Evolutionary conservation across 2,329 filamentous ascomycete species (phyloP).

Genomic region (Pseudodiploospora longispora): DNA sequence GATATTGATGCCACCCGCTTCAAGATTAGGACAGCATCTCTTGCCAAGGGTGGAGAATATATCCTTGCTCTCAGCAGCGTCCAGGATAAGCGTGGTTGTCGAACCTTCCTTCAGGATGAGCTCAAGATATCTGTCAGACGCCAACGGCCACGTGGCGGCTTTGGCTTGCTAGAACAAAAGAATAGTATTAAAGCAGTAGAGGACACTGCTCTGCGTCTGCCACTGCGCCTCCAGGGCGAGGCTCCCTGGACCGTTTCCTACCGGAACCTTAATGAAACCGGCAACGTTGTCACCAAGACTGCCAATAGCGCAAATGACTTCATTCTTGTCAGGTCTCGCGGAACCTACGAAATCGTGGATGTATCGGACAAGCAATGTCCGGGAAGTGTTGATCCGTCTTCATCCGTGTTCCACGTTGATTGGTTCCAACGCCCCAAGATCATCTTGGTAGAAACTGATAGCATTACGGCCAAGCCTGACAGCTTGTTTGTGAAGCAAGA

Average conservation of each 20-base stretch:
- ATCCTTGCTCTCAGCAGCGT: constrained; percentile 77
- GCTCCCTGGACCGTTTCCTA: constrained; percentile 77
- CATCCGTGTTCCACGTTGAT: constrained; percentile 68
- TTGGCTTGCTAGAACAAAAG: constrained; percentile 78
- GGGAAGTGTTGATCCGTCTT: constrained; percentile 66
- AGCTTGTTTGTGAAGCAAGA: constrained; percentile 63
- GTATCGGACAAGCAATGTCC: constrained; percentile 76
- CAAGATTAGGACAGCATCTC: constrained; percentile 65
- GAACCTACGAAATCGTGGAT: constrained; percentile 71
- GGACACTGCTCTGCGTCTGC: constrained; percentile 63
- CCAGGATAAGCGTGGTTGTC: constrained; percentile 79
- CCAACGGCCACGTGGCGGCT: constrained; percentile 78
- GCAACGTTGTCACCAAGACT: constrained; percentile 38
- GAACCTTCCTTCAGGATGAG: constrained; percentile 76
- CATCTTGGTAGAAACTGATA: constrained; percentile 55
- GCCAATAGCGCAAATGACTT: constrained; percentile 56
- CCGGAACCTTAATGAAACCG: constrained; percentile 52
- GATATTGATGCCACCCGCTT: constrained; percentile 55
- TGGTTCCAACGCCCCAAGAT: constrained; percentile 80
- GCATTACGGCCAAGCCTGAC: constrained; percentile 40
- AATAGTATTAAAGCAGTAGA: constrained; percentile 69
- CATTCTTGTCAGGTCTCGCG: constrained; percentile 57
- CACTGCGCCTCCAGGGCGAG: constrained; percentile 77
- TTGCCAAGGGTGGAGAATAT: constrained; percentile 83
- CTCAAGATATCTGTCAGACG: constrained; percentile 78